phyloP scores from a whole-genome alignment of 257 asterid genomes.

The Scutellaria barbata region DNA sequence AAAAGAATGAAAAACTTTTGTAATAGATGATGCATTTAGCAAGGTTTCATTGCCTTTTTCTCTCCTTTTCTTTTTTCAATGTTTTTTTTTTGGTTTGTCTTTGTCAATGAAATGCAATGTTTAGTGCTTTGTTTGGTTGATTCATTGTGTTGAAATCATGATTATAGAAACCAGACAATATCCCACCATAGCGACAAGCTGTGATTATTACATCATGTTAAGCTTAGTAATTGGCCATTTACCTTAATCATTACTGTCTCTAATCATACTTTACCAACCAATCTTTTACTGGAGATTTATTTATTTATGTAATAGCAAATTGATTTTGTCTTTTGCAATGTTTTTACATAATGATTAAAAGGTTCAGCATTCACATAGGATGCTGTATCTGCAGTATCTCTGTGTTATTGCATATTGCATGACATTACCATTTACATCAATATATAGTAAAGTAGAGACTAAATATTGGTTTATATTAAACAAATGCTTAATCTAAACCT shows the following conservation, averaged over 20 bases:
- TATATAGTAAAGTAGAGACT: too few species aligned
- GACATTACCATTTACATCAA: background rate
- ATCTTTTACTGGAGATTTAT: too few species aligned
- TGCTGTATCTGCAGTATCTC: slow-evolving; percentile 18
- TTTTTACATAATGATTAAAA: slow-evolving; percentile 24
- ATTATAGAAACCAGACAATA: slow-evolving; percentile 23
- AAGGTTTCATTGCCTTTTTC: slow-evolving; percentile 38
- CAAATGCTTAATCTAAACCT: too few species aligned
- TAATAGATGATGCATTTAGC: slow-evolving; percentile 53
- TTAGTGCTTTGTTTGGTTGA: slow-evolving; percentile 44
- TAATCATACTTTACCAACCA: slow-evolving; percentile 21
- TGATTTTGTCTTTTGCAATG: slow-evolving; percentile 14
- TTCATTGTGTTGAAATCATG: slow-evolving; percentile 30
- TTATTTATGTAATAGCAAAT: background rate
- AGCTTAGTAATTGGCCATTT: slow-evolving; percentile 21
- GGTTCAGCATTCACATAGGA: slow-evolving; percentile 26
- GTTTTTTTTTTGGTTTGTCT: slow-evolving; percentile 42
- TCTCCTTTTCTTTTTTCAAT: background rate
- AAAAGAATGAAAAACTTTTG: slow-evolving; percentile 41
- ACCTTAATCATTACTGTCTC: slow-evolving; percentile 34
- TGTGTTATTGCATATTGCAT: background rate
- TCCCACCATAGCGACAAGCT: slow-evolving; percentile 16
- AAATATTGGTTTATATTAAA: too few species aligned
- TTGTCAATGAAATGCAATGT: slow-evolving; percentile 43
- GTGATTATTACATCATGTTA: slow-evolving; percentile 41